phyloP scores from a whole-genome alignment of 208 protist genomes.

The Crithidia brevicula region DNA sequence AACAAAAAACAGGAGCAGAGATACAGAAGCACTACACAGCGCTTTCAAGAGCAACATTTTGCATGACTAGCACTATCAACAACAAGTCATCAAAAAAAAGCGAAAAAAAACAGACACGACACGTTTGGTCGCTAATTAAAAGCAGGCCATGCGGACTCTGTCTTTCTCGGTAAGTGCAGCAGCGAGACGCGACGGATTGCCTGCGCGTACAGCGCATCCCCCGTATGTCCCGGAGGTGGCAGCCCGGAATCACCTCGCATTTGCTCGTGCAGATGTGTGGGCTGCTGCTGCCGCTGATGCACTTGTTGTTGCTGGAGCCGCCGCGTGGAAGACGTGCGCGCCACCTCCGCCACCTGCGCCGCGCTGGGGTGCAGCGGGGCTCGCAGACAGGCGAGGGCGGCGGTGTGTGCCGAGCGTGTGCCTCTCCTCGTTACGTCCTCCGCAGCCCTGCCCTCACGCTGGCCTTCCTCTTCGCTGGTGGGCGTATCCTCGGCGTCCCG shows the following conservation, averaged over 20 bases:
- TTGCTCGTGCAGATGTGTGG: background rate
- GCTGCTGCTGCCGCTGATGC: background rate
- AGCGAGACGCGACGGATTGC: constrained; percentile 11
- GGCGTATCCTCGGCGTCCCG: background rate
- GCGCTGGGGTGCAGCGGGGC: constrained; percentile 28
- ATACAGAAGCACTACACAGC: background rate
- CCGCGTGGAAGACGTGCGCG: constrained; percentile 24
- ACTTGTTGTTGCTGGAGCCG: background rate
- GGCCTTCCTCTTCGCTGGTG: too few relatives aligned
- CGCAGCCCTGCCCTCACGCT: too few relatives aligned
- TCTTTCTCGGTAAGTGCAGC: constrained; percentile 15
- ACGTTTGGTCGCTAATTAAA: too few relatives aligned
- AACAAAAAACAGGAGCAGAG: background rate
- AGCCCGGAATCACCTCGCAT: too few relatives aligned
- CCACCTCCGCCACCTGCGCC: constrained; percentile 24
- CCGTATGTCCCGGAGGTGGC: background rate
- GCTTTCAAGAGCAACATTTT: too few relatives aligned
- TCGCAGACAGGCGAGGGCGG: constrained; percentile 14
- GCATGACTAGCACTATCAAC: background rate
- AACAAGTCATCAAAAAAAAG: background rate
- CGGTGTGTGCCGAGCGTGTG: background rate
- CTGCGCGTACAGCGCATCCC: constrained; percentile 10
- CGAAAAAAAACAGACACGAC: too few relatives aligned
- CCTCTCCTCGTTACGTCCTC: background rate
- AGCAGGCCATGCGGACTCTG: too few relatives aligned